phyloP scores from a whole-genome alignment of 1,139 yeast species.

The Yamadazyma aaseri region DNA sequence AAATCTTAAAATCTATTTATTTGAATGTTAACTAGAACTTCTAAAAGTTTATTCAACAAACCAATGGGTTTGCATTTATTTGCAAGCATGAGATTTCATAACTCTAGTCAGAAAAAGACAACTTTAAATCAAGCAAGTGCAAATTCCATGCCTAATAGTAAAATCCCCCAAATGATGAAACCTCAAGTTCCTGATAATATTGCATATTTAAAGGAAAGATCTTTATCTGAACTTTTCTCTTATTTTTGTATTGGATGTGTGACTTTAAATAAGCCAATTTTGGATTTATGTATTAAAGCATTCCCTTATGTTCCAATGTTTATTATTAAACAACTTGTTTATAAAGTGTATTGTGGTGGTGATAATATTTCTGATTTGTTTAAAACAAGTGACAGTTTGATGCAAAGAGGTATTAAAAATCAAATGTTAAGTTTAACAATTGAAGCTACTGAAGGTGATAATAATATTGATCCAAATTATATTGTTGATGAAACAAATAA shows the following conservation, averaged over 20 bases:
- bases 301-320: constrained; percentile 77
- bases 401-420: constrained; percentile 76
- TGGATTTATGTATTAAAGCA: constrained; percentile 59
- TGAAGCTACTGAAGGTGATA: constrained; percentile 84
- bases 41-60: not conserved
- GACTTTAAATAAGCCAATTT: constrained; percentile 60
- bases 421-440: constrained; percentile 94
- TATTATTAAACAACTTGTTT: constrained; percentile 69
- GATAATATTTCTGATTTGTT: constrained; percentile 70
- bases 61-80: not conserved
- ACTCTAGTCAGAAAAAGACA: constrained; percentile 10
- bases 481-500: constrained; percentile 65
- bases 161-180: not conserved
- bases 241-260: constrained; percentile 66
- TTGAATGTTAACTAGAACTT: not conserved
- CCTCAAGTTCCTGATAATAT: constrained; percentile 6
- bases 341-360: constrained; percentile 90
- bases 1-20: not conserved
- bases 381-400: constrained; percentile 64
- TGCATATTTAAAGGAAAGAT: constrained; percentile 37
- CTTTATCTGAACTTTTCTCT: constrained; percentile 50
- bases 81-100: constrained; percentile 6
- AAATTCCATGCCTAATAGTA: constrained; percentile 1
- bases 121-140: constrained; percentile 7
- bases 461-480: constrained; percentile 58